phyloP scores from a whole-genome alignment of 202 grass and related monocot genomes.

The Schoenoplectus tabernaemontani region DNA sequence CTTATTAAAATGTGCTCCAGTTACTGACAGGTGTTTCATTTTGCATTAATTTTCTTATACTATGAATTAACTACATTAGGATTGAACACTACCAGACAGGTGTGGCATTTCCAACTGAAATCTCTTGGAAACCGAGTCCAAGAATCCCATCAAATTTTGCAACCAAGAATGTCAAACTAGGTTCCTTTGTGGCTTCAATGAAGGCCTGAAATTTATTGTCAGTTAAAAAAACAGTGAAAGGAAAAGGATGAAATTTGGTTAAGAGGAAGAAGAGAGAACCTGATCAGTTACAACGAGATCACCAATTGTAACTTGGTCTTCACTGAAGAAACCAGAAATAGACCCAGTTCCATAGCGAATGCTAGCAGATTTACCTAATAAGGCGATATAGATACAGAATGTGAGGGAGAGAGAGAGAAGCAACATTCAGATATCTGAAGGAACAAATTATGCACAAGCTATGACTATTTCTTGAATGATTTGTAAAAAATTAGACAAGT shows the following conservation, averaged over 20 bases:
- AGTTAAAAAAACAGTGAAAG: background rate
- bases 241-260: background rate
- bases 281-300: slow-evolving; percentile 28
- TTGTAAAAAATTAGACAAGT: background rate
- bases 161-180: slow-evolving; percentile 38
- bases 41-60: background rate
- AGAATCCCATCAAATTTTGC: slow-evolving; percentile 47
- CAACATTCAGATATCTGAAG: background rate
- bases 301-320: slow-evolving; percentile 37
- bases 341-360: slow-evolving; percentile 44
- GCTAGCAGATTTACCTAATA: slow-evolving; percentile 31
- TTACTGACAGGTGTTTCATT: background rate
- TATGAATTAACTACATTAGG: background rate
- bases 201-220: slow-evolving; percentile 29
- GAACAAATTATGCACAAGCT: background rate
- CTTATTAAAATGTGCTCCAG: too few relatives aligned
- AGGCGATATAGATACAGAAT: background rate
- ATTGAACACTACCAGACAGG: slow-evolving; percentile 32
- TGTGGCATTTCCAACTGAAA: slow-evolving; percentile 35
- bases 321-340: slow-evolving; percentile 41
- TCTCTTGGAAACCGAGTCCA: slow-evolving; percentile 41
- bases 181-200: slow-evolving; percentile 53
- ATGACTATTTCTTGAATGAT: background rate
- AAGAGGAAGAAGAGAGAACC: slow-evolving; percentile 6
- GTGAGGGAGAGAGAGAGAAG: background rate